Base-by-base conservation (phyloP, 257 asterid species). In the Verbena officinalis region DNA sequence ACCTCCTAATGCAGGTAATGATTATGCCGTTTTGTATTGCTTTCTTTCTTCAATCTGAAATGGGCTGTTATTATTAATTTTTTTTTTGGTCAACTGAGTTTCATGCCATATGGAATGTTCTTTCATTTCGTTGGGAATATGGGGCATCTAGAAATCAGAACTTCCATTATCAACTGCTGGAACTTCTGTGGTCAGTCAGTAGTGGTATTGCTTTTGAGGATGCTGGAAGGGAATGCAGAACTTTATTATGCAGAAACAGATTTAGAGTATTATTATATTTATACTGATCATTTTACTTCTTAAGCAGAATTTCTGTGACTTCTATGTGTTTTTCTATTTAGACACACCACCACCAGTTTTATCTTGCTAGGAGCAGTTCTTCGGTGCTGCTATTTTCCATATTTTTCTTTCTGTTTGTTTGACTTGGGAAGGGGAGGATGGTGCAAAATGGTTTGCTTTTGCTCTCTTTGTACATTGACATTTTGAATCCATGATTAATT, bases 1-100 rank as follows among this genome's bases (percentile, higher is more conserved):
- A 82, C 67, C 83, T 88, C 54, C 79, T 82, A 49, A 85, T 86
- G 95, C 97, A 88, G 97, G 97, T 90, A 76, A 31, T 27, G 21
- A 33, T 54, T 61, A 4, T 34, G 8, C 33, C 20, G 45, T 13
- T 52, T 36, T 62, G 24, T 15, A n/a, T 7, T 44, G n/a, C 17
- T 58, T 46, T 34, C 58, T 20, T 58, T 45, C 39, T 9, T 22
- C 36, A 24, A 56, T 33, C 54, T 55, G 59, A 34, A 19, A 27
- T 44, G 49, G 55, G 9, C 68, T 49, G 22, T 57, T 13, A 5
- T 5, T 36, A 3, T 36, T 36, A 58, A 21, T 65, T 60, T n/a
- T 31, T 7, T 22, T 14, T 13, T 4, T 40, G 13, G 30, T 56
- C 12, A 64, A 27, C 38, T 33, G 16, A 21, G 39, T 22, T 27